A percentile compares a stretch with the other conserved stretches of the same genome.
Conservation (phyloP, 768 basidiomycete genomes). For the Lentinula raphanica region DNA sequence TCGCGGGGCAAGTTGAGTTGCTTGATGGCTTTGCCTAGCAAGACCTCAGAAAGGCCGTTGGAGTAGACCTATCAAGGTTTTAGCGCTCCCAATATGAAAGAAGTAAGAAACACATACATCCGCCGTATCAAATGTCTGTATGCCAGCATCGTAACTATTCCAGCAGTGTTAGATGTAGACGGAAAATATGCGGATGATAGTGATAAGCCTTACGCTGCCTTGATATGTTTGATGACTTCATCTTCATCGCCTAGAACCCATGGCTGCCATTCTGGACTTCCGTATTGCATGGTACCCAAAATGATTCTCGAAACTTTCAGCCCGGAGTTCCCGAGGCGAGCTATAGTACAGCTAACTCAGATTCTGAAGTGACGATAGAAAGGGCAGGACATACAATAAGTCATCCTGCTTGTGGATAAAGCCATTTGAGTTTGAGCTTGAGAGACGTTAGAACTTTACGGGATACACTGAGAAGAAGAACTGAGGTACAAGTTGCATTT, state of each 20-base stretch:
- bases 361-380: neutral
- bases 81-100: slow-evolving; percentile 18
- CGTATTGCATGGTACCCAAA: slow-evolving; percentile 23
- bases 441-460: too few species aligned
- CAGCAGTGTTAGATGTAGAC: neutral
- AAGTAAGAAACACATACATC: slow-evolving; percentile 8
- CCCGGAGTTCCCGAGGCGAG: slow-evolving; percentile 42
- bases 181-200: neutral
- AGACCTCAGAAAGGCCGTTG: slow-evolving; percentile 38
- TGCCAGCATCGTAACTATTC: slow-evolving; percentile 20
- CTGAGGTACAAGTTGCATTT: neutral
- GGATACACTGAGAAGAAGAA: neutral
- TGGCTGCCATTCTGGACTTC: slow-evolving; percentile 24
- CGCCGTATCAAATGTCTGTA: slow-evolving; percentile 25
- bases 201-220: slow-evolving; percentile 12
- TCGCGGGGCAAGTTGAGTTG: slow-evolving; percentile 40
- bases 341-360: slow-evolving; percentile 15
- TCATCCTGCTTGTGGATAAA: neutral
- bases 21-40: slow-evolving; percentile 46
- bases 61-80: slow-evolving; percentile 26
- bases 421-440: neutral
- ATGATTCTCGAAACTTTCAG: slow-evolving; percentile 41
- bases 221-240: slow-evolving; percentile 32
- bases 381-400: slow-evolving; percentile 2
- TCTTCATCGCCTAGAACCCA: slow-evolving; percentile 35